phyloP scores from a whole-genome alignment of 768 basidiomycete species.

The Flagelloscypha sp. region DNA sequence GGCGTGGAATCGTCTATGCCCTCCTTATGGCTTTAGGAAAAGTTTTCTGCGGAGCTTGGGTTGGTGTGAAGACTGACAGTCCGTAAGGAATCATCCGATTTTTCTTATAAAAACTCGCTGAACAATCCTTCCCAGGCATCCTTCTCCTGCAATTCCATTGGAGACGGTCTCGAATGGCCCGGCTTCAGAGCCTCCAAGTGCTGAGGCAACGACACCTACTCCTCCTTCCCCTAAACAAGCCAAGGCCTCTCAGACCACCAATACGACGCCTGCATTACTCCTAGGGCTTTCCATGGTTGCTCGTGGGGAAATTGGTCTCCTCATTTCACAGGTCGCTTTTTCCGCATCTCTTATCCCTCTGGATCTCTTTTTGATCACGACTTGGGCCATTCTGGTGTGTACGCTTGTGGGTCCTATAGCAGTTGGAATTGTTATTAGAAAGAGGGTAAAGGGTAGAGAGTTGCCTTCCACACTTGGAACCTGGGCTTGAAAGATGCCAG shows the following conservation, averaged over 20 bases:
- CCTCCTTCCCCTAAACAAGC: background rate
- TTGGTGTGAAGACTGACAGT: no score
- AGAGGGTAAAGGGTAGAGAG: no score
- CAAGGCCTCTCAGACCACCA: background rate
- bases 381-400: conserved; percentile 49
- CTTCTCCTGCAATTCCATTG: background rate
- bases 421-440: no score
- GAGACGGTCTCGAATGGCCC: background rate
- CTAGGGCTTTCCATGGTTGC: conserved; percentile 56
- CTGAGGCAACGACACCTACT: background rate
- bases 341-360: conserved; percentile 22
- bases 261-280: conserved; percentile 25
- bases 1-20: conserved; percentile 51
- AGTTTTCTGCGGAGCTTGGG: conserved; percentile 36
- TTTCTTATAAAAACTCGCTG: no score
- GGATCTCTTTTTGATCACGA: conserved; percentile 44
- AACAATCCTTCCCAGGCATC: no score
- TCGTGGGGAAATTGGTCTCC: conserved; percentile 61
- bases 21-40: conserved; percentile 52
- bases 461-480: no score
- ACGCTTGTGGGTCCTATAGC: conserved; percentile 39
- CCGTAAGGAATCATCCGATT: no score
- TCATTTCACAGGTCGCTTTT: conserved; percentile 41
- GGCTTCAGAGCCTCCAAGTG: background rate
- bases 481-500: no score